phyloP scores from a whole-genome alignment of 352 stramenopile species.

The Phytophthora ramorum region DNA sequence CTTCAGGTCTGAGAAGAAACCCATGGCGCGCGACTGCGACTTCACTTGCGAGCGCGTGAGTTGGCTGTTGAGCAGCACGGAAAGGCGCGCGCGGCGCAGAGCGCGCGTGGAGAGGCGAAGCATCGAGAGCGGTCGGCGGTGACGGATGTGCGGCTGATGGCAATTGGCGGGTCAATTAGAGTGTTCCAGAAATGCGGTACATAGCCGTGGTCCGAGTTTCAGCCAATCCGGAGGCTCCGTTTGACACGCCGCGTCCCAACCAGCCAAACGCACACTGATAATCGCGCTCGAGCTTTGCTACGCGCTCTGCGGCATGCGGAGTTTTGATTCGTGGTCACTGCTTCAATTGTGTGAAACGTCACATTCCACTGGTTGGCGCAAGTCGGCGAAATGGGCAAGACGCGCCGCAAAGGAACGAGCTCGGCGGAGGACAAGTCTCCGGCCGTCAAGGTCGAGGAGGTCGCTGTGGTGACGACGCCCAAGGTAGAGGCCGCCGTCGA shows the following conservation, averaged over 20 bases:
- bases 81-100: conserved; percentile 31
- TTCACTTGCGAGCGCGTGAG: conserved; percentile 8
- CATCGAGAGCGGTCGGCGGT: conserved; percentile 21
- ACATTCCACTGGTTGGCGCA: conserved; percentile 29
- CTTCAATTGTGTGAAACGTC: conserved; percentile 46
- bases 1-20: conserved; percentile 82
- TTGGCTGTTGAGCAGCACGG: conserved; percentile 17
- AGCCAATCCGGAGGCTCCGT: conserved; percentile 29
- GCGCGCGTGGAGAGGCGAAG: conserved; percentile 39
- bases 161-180: conserved; percentile 9
- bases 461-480: conserved; percentile 15
- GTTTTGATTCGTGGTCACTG: conserved; percentile 4
- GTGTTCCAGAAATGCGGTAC: conserved; percentile 29
- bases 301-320: conserved; percentile 14
- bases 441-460: conserved; percentile 18
- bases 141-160: conserved; percentile 33
- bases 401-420: conserved; percentile 28
- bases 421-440: conserved; percentile 23
- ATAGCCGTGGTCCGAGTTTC: conserved; percentile 16
- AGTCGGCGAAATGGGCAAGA: conserved; percentile 50
- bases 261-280: conserved; percentile 42
- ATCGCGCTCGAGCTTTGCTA: conserved; percentile 22
- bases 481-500: conserved; percentile 5
- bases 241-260: conserved; percentile 40
- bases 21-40: conserved; percentile 59